Conservation (phyloP, 2,329 filamentous ascomycete species). For the Colletotrichum lini region DNA sequence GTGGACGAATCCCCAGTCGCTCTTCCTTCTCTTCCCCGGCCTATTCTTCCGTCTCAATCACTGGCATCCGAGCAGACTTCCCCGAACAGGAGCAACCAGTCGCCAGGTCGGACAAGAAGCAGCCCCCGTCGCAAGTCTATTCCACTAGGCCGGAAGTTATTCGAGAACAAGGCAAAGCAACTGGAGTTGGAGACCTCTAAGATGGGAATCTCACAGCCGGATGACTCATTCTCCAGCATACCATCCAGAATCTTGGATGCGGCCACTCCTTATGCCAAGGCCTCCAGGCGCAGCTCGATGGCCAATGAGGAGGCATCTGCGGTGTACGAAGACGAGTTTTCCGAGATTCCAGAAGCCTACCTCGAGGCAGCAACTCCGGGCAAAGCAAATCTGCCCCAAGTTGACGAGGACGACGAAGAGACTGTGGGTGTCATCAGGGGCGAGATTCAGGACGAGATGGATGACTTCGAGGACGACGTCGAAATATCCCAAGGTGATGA, state of each 20-base stretch:
- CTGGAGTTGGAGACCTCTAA: slow-evolving; percentile 20
- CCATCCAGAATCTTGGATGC: slow-evolving; percentile 51
- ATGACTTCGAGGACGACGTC: slow-evolving; percentile 2
- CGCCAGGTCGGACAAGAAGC: slow-evolving; percentile 52
- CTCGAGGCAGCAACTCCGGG: slow-evolving; percentile 65
- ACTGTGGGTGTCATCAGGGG: background rate
- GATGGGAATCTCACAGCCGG: slow-evolving; percentile 35
- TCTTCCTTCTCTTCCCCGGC: slow-evolving; percentile 25
- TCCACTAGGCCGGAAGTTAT: slow-evolving; percentile 53
- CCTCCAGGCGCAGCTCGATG: slow-evolving; percentile 22
- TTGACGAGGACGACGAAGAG: slow-evolving; percentile 33
- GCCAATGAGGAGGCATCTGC: slow-evolving; percentile 51
- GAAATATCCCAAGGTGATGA: slow-evolving; percentile 18
- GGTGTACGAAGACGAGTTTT: slow-evolving; percentile 70
- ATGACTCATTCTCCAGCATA: slow-evolving; percentile 54
- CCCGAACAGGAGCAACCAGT: slow-evolving; percentile 38
- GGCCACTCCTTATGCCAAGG: slow-evolving; percentile 48
- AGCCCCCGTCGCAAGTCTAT: slow-evolving; percentile 52
- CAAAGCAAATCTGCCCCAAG: slow-evolving; percentile 44
- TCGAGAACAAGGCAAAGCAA: slow-evolving; percentile 50
- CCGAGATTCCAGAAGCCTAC: slow-evolving; percentile 67
- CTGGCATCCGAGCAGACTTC: slow-evolving; percentile 1
- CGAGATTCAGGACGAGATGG: slow-evolving; percentile 23
- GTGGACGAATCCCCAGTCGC: slow-evolving; percentile 22
- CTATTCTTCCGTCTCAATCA: slow-evolving; percentile 6